A percentile compares a stretch with the other conserved stretches of the same genome.
These are phyloP conservation scores for Rhizopogon roseolus DNA, from an alignment of 768 basidiomycete genomes.

Conservation along the genomic window DNA sequence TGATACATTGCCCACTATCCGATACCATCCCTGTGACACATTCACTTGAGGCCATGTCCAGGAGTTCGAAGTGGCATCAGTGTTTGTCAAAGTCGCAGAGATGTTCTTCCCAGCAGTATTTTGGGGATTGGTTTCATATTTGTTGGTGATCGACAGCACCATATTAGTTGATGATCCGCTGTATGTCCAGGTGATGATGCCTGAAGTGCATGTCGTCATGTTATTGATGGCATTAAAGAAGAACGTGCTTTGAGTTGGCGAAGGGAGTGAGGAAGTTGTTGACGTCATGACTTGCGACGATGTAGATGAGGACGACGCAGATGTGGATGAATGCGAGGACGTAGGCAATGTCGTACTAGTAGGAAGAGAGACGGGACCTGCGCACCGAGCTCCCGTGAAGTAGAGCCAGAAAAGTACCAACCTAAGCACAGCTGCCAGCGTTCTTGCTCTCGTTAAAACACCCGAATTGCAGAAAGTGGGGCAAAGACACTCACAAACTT, in stretches of 20 bases:
- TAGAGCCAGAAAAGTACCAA: neutral
- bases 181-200: slow-evolving; percentile 36
- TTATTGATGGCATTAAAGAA: slow-evolving; percentile 19
- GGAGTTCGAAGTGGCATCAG: slow-evolving; percentile 14
- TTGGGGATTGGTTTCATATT: slow-evolving; percentile 6
- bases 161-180: slow-evolving; percentile 25
- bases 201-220: slow-evolving; percentile 31
- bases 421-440: neutral
- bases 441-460: neutral
- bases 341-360: too few relatives aligned
- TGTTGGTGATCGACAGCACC: slow-evolving; percentile 32
- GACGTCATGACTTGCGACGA: slow-evolving; percentile 2
- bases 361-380: slow-evolving; percentile 1
- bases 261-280: slow-evolving; percentile 3
- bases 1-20: slow-evolving; percentile 18
- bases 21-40: slow-evolving; percentile 47
- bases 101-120: slow-evolving; percentile 5
- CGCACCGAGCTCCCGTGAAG: neutral
- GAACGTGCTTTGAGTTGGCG: slow-evolving; percentile 12
- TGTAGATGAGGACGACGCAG: slow-evolving; percentile 2
- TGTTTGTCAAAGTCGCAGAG: slow-evolving; percentile 19
- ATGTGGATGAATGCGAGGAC: slow-evolving; percentile 1
- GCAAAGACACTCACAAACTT: neutral
- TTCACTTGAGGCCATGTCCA: slow-evolving; percentile 45
- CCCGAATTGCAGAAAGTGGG: neutral